Evolutionary conservation across 192 early-diverging fungal species (phyloP), one percentile per base, ranked within the genome.

Genomic region (Backusella luteola): DNA sequence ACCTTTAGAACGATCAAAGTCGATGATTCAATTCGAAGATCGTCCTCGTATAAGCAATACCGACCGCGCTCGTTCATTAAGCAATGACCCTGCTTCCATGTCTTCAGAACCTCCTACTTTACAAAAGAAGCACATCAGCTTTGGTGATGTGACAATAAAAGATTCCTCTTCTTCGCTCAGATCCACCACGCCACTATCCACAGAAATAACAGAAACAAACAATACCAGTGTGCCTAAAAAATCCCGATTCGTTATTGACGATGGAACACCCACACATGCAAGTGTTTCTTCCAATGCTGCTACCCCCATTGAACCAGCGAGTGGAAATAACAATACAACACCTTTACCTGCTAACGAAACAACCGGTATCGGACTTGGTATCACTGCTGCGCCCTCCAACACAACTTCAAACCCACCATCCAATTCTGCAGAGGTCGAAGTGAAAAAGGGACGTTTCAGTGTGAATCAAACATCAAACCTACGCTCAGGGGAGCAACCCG

Each of bases 401-500:
- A 11, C 56, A 63, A 3, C 23, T 11, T 9, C 56, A 0, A 63
- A 29, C 3, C 21, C 56, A 29, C 56, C 56, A 26, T 9, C 11
- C 23, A 63, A 63, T 23, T 3, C 23, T 63, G 4, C 56, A 8
- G 77, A 79, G 15, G 73, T 26, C 1, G 49, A 73, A 35, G 34
- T 79, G 7, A 59, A 66, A 68, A 94, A 92, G 67, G 93, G 93
- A n/a, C 84, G 93, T 26, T 94, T 94, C 70, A 92, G 90, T 80
- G 90, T 94, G 49, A 79, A 79, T 29, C 73, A 73, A 34, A 69
- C 77, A 6, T 26, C 56, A 11, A 63, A 26, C 23, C 12, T 63
- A 29, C 53, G 67, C 1, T 68, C 75, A 3, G 67, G 42, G 34
- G 67, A 75, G 44, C 66, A 69, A 36, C 15, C 21, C 23, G 35